Evolutionary conservation across 148 eudicot genomes (phyloP).

Genomic region (Agrostemma githago): DNA sequence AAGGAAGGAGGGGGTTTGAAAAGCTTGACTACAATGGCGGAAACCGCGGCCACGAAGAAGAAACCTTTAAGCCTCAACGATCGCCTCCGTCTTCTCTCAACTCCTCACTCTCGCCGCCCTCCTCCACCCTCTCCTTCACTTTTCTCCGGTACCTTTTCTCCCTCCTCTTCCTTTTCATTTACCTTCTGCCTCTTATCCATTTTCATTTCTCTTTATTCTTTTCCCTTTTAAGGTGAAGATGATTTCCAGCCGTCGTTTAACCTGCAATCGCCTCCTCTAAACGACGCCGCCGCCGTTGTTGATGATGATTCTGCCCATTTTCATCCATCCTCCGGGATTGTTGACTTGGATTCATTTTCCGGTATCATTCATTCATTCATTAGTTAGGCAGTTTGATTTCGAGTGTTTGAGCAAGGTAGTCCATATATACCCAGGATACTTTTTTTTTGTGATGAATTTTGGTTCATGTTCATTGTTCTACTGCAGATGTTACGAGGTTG

Average conservation of each 20-base stretch:
- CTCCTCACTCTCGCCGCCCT: slow-evolving; percentile 35
- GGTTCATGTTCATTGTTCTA: not conserved
- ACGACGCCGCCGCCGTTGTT: slow-evolving; percentile 1
- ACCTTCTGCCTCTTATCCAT: not conserved
- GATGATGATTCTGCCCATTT: slow-evolving; percentile 5
- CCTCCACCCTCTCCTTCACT: not conserved
- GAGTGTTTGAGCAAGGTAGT: not conserved
- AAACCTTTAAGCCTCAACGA: slow-evolving; percentile 56
- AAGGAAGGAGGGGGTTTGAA: not conserved
- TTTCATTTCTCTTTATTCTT: not conserved
- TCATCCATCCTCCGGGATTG: slow-evolving; percentile 39
- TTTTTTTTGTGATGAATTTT: too few species aligned
- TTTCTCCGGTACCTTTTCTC: not conserved
- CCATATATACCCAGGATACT: too few species aligned
- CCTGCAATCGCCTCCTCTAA: slow-evolving; percentile 9
- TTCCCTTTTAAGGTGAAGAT: not conserved
- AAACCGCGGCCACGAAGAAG: slow-evolving; percentile 31
- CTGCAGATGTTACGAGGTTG: too few species aligned
- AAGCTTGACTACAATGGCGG: slow-evolving; percentile 11
- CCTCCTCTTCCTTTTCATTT: too few species aligned
- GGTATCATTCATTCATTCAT: slow-evolving; percentile 15
- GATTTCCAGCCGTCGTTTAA: slow-evolving; percentile 11
- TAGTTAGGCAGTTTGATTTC: not conserved
- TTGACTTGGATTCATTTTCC: slow-evolving; percentile 41
- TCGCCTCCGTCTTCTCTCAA: slow-evolving; percentile 47